Evolutionary conservation across 441 rosid genomes (phyloP), one percentile per base, ranked within the genome.

Genomic region (Pelargonium australe): DNA sequence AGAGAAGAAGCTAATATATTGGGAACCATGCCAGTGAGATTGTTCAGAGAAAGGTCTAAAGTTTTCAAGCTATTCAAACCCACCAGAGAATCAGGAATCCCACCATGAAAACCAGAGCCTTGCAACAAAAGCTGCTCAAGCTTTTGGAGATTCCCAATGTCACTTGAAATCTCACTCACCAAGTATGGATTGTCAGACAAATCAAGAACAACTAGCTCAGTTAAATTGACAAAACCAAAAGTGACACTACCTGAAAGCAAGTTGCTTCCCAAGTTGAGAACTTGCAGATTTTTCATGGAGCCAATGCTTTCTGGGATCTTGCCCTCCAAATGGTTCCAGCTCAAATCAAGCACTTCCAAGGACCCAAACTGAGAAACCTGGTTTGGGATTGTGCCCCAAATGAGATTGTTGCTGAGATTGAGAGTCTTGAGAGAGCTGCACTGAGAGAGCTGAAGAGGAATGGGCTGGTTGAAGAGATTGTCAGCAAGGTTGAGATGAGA

Each of bases 341-440:
- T 81, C 53, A 93, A 78, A 77, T 93, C 98, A 58, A 93, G 85
- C 68, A 83, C 83, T 75, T 68, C 79, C 80, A 93, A 75, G 66
- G 86, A 74, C 75, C 70, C 75, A 70, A 89, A 87, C 80, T 80
- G 81, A 41, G 89, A 82, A 81, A 93, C 78, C 91, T 93, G 98
- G 72, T 81, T 89, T 23, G 98, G 98, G 78, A 93, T 85, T 0
- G 98, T 79, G 44, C 98, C 97, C 98, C 98, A 93, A 68, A 93
- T 83, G 76, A 89, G 90, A 78, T 90, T 93, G 75, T 81, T 81
- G 72, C 97, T 93, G 58, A 93, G 95, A 74, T 90, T 93, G 70
- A 93, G 72, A 76, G 81, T 85, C 80, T 86, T 88, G 78, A 93
- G 78, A 5, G 96, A 86, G 68, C 72, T 69, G 76, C 98, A 93